These are phyloP conservation scores for Termitomyces bulborhizus DNA, from an alignment of 768 basidiomycete species.

Conservation along the genomic window DNA sequence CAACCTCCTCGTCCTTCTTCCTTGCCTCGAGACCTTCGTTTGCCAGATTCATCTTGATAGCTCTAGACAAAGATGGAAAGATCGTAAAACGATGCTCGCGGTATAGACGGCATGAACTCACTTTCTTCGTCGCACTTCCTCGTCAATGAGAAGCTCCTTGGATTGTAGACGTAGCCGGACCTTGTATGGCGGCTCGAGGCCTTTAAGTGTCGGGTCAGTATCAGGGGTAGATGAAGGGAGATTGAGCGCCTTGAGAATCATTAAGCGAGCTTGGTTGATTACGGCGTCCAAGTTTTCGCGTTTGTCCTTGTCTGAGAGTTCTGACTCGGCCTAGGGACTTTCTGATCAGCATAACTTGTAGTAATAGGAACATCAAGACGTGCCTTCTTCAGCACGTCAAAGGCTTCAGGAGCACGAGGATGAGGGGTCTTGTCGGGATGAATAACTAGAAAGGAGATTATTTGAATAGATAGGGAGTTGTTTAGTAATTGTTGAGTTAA, in stretches of 20 bases:
- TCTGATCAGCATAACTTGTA: background rate
- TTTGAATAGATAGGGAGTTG: background rate
- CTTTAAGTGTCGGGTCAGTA: slow-evolving; percentile 51
- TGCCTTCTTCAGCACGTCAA: slow-evolving; percentile 91
- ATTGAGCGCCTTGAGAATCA: slow-evolving; percentile 56
- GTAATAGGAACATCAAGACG: slow-evolving; percentile 4
- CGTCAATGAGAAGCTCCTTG: slow-evolving; percentile 85
- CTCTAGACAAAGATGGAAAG: slow-evolving; percentile 34
- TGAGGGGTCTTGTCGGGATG: slow-evolving; percentile 98
- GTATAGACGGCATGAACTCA: slow-evolving; percentile 27
- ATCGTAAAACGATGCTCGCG: background rate
- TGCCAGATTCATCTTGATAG: slow-evolving; percentile 85
- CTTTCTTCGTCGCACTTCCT: slow-evolving; percentile 83
- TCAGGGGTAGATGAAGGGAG: slow-evolving; percentile 56
- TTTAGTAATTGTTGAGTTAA: background rate
- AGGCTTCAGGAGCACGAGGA: slow-evolving; percentile 83
- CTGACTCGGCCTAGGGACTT: slow-evolving; percentile 65
- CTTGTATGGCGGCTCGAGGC: slow-evolving; percentile 59
- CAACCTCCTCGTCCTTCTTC: slow-evolving; percentile 84
- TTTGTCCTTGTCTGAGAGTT: slow-evolving; percentile 71
- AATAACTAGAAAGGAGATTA: slow-evolving; percentile 55
- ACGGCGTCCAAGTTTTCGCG: slow-evolving; percentile 79
- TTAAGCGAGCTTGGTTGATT: slow-evolving; percentile 66
- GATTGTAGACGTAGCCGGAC: slow-evolving; percentile 61
- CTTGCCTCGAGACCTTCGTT: slow-evolving; percentile 92